A percentile compares a stretch with the other conserved stretches of the same genome.
These are phyloP conservation scores for Rhynchosporium graminicola DNA, from an alignment of 2,329 filamentous ascomycete species.

Conservation along the genomic window DNA sequence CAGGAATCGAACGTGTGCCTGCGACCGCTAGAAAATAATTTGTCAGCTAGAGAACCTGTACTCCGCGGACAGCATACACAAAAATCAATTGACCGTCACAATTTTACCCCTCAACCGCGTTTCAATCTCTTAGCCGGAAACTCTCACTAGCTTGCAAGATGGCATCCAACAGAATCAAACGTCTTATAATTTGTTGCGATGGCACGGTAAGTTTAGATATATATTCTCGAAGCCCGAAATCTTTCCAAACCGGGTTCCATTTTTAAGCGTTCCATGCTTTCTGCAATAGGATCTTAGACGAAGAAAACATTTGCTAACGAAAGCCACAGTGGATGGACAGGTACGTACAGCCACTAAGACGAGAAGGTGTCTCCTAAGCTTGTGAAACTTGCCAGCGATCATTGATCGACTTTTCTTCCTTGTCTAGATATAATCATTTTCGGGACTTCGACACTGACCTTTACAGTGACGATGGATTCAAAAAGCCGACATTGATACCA, in stretches of 20 bases:
- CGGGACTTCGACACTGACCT: conserved; percentile 10
- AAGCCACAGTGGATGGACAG: conserved; percentile 22
- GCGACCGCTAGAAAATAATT: neutral
- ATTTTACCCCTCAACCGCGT: neutral
- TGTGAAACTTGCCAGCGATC: neutral
- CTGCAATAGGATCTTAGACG: neutral
- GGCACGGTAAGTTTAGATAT: conserved; percentile 28
- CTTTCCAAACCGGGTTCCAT: too few species aligned
- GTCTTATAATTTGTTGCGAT: conserved; percentile 39
- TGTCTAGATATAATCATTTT: too few species aligned
- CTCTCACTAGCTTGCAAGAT: neutral
- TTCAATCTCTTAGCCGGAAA: neutral
- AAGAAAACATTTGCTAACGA: neutral
- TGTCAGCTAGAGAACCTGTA: neutral
- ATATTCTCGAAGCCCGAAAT: neutral
- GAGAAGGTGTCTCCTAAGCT: neutral
- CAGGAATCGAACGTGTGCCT: neutral
- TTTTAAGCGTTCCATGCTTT: too few species aligned
- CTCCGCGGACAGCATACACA: too few species aligned
- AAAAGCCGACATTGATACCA: conserved; percentile 43
- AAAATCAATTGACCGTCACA: too few species aligned
- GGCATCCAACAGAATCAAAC: conserved; percentile 25
- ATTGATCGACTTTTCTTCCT: neutral
- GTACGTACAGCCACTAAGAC: conserved; percentile 19
- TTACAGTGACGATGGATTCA: conserved; percentile 36